Base-by-base conservation (phyloP, 805 yeast genomes). In the Wickerhamomyces canadensis region DNA sequence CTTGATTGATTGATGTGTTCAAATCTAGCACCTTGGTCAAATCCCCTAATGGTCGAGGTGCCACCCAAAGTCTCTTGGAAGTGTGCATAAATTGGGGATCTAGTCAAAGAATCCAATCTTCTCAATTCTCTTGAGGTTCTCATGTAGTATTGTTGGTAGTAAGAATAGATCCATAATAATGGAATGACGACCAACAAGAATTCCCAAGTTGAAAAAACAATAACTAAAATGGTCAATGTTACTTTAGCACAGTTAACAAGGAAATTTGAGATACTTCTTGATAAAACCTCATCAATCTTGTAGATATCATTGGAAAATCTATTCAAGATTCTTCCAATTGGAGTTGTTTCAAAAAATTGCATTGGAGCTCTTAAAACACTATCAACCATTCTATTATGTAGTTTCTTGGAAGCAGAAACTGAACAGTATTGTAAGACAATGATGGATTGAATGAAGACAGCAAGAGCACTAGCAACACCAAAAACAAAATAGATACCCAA, bases 321-420 rank as follows among this genome's bases (percentile, higher is more conserved):
- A 66, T 89, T 89, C 59, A 88, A 67, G 40, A 89, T 76, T 64
- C 98, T 75, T 26, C 98, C 98, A 46, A 88, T 79, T 38, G 97
- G 98, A 0, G 98, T 89, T 2, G 96, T 87, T 61, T 89, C 98
- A 55, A 89, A 89, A 59, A 91, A 89, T 23, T 86, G 74, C 97
- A 89, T 91, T 44, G 97, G 97, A 0, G 96, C 93, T 47, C 89
- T 72, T 42, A 91, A 61, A 12, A 89, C 93, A 37, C 74, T 56
- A 26, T 61, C 61, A 5, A 89, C 78, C 96, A 89, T 87, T 14
- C 64, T 61, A 43, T 79, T 72, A 59, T 89, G 98, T 42, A 87
- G 66, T 38, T 67, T 72, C 41, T 67, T 77, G 9, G 98, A 91
- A 8, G 93, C 95, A 38, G 76, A 76, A 51, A 91, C 83, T 3